Conservation (phyloP, 345 rosid species). For the Kernera saxatilis region DNA sequence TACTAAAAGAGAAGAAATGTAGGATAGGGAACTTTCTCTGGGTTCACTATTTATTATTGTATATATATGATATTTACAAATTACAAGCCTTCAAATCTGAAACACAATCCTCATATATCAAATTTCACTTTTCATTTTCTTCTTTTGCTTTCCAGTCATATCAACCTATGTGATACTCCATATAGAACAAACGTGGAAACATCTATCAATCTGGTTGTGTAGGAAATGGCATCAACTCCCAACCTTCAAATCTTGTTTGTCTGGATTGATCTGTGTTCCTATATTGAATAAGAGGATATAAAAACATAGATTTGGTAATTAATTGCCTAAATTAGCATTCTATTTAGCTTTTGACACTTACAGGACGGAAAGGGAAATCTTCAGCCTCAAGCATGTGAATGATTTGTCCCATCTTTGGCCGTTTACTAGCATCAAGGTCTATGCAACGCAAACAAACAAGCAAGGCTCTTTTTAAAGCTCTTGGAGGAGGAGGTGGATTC, state of each 20-base stretch:
- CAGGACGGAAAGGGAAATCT: conserved; percentile 79
- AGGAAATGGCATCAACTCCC: conserved; percentile 3
- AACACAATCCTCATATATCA: conserved; percentile 1
- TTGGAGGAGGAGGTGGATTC: conserved; percentile 47
- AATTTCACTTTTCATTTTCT: background rate
- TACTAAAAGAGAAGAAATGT: background rate
- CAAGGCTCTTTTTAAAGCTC: conserved; percentile 70
- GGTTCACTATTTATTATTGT: background rate
- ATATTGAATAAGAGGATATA: background rate
- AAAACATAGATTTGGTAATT: background rate
- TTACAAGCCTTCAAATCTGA: background rate
- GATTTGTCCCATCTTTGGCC: conserved; percentile 98
- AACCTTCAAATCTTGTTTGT: no score
- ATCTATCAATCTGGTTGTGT: conserved; percentile 8
- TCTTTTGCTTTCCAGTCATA: background rate
- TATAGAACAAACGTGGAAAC: conserved; percentile 12
- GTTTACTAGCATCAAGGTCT: conserved; percentile 73
- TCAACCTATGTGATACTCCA: conserved; percentile 1
- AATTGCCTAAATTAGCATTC: background rate
- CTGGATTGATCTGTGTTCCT: conserved; percentile 31
- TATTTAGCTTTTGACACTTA: conserved; percentile 33
- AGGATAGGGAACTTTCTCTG: background rate
- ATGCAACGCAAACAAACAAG: conserved; percentile 89
- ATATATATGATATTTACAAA: conserved; percentile 25
- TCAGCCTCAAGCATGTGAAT: conserved; percentile 98